Evolutionary conservation across 805 yeast species (phyloP), one percentile per base, ranked within the genome.

Genomic region (Yarrowia bubula): DNA sequence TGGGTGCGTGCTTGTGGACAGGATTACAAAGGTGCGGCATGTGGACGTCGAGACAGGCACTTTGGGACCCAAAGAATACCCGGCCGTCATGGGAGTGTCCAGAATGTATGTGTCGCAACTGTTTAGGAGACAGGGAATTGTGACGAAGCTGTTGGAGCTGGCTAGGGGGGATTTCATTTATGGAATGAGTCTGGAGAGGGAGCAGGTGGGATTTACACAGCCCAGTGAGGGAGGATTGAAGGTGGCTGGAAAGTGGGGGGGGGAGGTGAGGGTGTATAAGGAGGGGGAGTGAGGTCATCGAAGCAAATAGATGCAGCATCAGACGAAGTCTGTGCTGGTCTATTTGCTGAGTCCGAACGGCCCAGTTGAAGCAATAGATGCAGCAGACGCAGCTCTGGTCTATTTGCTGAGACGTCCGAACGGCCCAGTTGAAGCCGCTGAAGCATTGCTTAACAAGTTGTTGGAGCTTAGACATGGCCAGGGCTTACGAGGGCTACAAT

Each of bases 21-120:
- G 35, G 14, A 37, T 58, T n/a, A 15, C 33, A 3, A 42, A 58
- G 8, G 18, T 42, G 13, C 28, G 42, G 10, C 28, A n/a, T 15
- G 33, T 58, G 35, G 51, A 43, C 28, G 8, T 33, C 2, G 35
- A 18, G 9, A 43, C 64, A 1, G 51, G 51, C 4, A 44, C 51
- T 33, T 35, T 43, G 64, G 51, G 51, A 4, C 35, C 10, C 41
- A 58, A 43, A 17, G 64, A 58, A 22, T 43, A 33, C 35, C 51
- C 51, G 8, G 64, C 51, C 1, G 35, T 44, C 7, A 58, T 58
- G 64, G 64, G 64, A 9, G 64, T 58, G 32, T 58, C 64, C 10
- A 33, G 64, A 43, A 58, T 58, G 64, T 58, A 58, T 51, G 64
- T 58, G n/a, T 58, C 64, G 3, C 50, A 58, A 41, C 35, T 43